Evolutionary conservation across 305 asterid genomes (phyloP).

Genomic region (Ilex paraguariensis): DNA sequence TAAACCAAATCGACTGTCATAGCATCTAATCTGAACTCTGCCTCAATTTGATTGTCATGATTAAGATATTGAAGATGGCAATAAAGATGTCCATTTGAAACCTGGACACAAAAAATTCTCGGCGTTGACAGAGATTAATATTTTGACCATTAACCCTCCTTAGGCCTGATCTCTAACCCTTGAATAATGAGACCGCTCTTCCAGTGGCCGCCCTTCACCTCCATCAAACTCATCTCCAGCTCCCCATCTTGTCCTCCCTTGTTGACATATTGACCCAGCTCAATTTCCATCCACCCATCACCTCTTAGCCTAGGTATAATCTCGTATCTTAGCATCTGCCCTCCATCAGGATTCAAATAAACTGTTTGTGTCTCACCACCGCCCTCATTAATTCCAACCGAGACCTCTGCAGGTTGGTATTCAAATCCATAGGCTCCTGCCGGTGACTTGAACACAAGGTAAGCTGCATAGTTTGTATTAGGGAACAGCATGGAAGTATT

Average conservation of each 20-base stretch:
- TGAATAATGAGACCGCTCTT: too few species aligned
- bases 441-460: not conserved
- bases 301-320: not conserved
- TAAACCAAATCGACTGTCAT: too few species aligned
- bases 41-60: too few species aligned
- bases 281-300: conserved; percentile 1
- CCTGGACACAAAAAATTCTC: too few species aligned
- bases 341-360: not conserved
- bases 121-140: too few species aligned
- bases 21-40: too few species aligned
- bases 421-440: not conserved
- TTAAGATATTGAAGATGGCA: too few species aligned
- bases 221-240: conserved; percentile 2
- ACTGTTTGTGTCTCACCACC: not conserved
- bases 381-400: not conserved
- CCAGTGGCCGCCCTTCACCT: not conserved
- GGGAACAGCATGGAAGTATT: not conserved
- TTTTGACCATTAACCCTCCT: too few species aligned
- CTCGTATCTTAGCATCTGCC: not conserved
- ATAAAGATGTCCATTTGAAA: too few species aligned
- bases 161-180: not conserved
- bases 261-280: not conserved
- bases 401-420: not conserved
- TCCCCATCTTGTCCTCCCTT: not conserved
- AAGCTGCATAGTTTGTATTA: not conserved